Percentiles rank a stretch among this genome's conserved stretches.
Evolutionary conservation across 352 stramenopile genomes (phyloP).

Genomic region (Blastocystis sp.): DNA sequence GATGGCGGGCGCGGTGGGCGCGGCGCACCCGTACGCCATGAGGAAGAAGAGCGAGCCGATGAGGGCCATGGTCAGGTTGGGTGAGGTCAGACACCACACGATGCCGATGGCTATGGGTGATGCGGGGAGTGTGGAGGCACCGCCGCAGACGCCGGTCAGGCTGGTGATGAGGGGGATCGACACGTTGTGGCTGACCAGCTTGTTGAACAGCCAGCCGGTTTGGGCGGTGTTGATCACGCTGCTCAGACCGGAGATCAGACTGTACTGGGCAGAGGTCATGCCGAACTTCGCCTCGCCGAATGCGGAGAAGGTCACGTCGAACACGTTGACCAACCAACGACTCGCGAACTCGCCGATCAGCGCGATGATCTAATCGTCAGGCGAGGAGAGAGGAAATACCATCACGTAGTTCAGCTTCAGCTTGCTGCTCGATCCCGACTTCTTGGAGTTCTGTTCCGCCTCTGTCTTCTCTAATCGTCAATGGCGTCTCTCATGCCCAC

Average conservation of each 20-base stretch:
- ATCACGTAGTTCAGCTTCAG: conserved; percentile 67
- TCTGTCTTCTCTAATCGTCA: conserved; percentile 1
- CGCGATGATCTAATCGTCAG: conserved; percentile 28
- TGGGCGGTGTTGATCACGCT: conserved; percentile 55
- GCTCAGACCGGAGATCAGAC: neutral
- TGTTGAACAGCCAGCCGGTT: conserved; percentile 62
- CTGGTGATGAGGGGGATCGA: conserved; percentile 51
- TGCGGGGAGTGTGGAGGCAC: neutral
- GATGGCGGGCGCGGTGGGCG: conserved; percentile 41
- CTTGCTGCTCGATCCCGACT: neutral
- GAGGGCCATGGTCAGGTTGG: conserved; percentile 19
- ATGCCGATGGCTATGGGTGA: conserved; percentile 40
- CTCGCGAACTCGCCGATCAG: conserved; percentile 51
- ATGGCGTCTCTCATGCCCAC: neutral
- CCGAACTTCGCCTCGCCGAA: conserved; percentile 50
- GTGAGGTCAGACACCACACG: conserved; percentile 4
- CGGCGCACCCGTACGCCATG: conserved; percentile 37
- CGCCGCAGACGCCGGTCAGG: conserved; percentile 24
- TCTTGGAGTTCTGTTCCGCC: neutral
- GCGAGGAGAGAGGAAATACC: conserved; percentile 3
- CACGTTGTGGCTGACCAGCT: conserved; percentile 2
- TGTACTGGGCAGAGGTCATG: conserved; percentile 17
- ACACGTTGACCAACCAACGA: conserved; percentile 53
- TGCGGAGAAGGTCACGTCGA: conserved; percentile 56
- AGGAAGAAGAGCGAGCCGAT: conserved; percentile 46